Evolutionary conservation across 164 flowering plant species (phyloP).

Genomic region (Houttuynia cordata): DNA sequence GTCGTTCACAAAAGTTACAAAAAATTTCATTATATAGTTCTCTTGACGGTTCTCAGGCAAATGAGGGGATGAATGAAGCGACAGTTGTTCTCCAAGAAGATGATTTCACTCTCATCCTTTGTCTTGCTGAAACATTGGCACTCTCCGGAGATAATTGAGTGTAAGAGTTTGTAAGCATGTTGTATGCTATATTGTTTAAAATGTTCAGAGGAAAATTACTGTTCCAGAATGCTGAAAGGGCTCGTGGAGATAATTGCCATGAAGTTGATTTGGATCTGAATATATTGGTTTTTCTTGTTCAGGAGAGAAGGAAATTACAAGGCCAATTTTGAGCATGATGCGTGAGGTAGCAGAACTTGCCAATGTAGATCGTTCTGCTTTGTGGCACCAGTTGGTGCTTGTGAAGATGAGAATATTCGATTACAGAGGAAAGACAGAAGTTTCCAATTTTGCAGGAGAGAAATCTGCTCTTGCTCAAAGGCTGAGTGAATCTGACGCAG

Average conservation of each 20-base stretch:
- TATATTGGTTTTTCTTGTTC: slow-evolving; percentile 37
- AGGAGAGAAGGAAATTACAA: slow-evolving; percentile 51
- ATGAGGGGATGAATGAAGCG: slow-evolving; percentile 42
- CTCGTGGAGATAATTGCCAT: slow-evolving; percentile 68
- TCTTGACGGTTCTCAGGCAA: slow-evolving; percentile 35
- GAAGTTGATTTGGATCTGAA: slow-evolving; percentile 76
- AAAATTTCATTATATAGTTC: slow-evolving; percentile 23
- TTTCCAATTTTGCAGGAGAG: slow-evolving; percentile 44
- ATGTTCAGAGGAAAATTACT: slow-evolving; percentile 61
- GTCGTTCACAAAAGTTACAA: slow-evolving; percentile 44
- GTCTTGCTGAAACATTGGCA: slow-evolving; percentile 84
- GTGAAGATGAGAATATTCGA: slow-evolving; percentile 73
- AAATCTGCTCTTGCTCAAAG: slow-evolving; percentile 57
- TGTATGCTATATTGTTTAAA: slow-evolving; percentile 66
- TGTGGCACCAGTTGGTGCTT: slow-evolving; percentile 93
- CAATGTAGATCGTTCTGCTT: slow-evolving; percentile 87
- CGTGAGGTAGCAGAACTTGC: slow-evolving; percentile 92
- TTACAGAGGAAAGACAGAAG: slow-evolving; percentile 70
- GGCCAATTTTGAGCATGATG: slow-evolving; percentile 83
- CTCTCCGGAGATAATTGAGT: slow-evolving; percentile 63
- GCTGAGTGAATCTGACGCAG: slow-evolving; percentile 71
- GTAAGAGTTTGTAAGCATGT: slow-evolving; percentile 64
- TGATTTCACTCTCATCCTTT: slow-evolving; percentile 71
- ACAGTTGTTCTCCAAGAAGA: slow-evolving; percentile 37
- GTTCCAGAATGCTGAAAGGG: slow-evolving; percentile 74